A percentile compares a stretch with the other conserved stretches of the same genome.
Conservation (phyloP, 768 basidiomycete species). For the Termitomyces titanicus region DNA sequence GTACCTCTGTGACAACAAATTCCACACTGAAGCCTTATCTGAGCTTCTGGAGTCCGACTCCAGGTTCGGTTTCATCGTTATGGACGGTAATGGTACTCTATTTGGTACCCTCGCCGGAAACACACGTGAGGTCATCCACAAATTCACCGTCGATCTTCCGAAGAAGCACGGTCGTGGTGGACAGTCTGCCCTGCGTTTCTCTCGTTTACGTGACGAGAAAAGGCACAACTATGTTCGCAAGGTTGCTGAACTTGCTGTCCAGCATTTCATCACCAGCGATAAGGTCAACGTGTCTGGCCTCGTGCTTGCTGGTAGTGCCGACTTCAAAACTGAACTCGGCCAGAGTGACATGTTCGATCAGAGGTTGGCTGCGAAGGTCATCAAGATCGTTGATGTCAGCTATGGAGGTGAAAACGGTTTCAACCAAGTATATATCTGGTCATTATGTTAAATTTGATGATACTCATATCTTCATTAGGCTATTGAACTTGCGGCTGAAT, state of each 20-base stretch:
- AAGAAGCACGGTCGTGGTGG: conserved; percentile 99
- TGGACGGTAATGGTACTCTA: conserved; percentile 97
- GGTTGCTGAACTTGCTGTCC: conserved; percentile 94
- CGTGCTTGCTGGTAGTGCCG: conserved; percentile 94
- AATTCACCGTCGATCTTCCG: conserved; percentile 97
- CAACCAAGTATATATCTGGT: conserved; percentile 67
- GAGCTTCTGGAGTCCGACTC: conserved; percentile 97
- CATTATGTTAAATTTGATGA: background rate
- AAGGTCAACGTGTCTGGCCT: conserved; percentile 97
- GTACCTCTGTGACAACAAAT: conserved; percentile 99
- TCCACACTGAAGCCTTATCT: conserved; percentile 96
- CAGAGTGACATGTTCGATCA: conserved; percentile 96
- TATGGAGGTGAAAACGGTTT: conserved; percentile 99
- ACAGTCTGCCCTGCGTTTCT: conserved; percentile 99
- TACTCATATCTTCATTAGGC: conserved; percentile 48
- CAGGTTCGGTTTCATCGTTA: conserved; percentile 98
- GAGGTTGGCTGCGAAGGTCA: conserved; percentile 83
- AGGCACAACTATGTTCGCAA: conserved; percentile 99
- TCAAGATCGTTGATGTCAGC: conserved; percentile 98
- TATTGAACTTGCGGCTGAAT: conserved; percentile 94
- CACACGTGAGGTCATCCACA: conserved; percentile 95
- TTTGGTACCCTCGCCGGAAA: conserved; percentile 96
- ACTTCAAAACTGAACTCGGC: conserved; percentile 97
- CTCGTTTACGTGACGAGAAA: conserved; percentile 98
- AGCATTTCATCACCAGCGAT: conserved; percentile 97